phyloP scores from a whole-genome alignment of 2,329 filamentous ascomycete genomes.

The Volutella citrinella region DNA sequence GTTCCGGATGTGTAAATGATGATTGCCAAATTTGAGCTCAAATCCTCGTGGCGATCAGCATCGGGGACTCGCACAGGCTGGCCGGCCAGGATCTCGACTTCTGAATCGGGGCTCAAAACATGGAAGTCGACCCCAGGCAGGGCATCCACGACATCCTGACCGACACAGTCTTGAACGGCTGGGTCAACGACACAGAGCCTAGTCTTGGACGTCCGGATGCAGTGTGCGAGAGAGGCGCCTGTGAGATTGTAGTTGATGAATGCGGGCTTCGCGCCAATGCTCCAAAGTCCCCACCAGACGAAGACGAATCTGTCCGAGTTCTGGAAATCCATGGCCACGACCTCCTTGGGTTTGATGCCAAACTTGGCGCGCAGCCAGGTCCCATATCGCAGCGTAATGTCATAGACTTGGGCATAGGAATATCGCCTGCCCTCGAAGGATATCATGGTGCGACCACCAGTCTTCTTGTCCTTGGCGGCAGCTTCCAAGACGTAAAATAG shows the following conservation, averaged over 20 bases:
- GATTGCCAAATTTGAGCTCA: slow-evolving; percentile 58
- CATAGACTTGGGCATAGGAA: slow-evolving; percentile 75
- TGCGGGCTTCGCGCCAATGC: slow-evolving; percentile 76
- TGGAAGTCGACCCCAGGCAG: slow-evolving; percentile 54
- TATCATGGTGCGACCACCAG: slow-evolving; percentile 57
- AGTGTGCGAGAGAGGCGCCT: slow-evolving; percentile 70
- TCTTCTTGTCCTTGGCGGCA: slow-evolving; percentile 50
- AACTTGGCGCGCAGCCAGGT: slow-evolving; percentile 67
- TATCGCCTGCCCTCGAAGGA: slow-evolving; percentile 66
- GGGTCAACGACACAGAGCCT: slow-evolving; percentile 68
- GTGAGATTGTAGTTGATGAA: slow-evolving; percentile 86
- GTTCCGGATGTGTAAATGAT: slow-evolving; percentile 87
- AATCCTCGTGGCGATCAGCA: slow-evolving; percentile 48
- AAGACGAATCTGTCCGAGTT: slow-evolving; percentile 80
- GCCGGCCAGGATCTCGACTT: slow-evolving; percentile 50
- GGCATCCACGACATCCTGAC: slow-evolving; percentile 53
- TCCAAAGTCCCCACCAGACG: slow-evolving; percentile 75
- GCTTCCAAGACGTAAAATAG: slow-evolving; percentile 74
- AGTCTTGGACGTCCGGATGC: slow-evolving; percentile 64
- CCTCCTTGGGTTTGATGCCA: slow-evolving; percentile 64
- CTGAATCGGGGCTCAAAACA: slow-evolving; percentile 56
- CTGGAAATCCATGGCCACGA: slow-evolving; percentile 78
- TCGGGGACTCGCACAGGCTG: slow-evolving; percentile 57
- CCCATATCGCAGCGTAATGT: slow-evolving; percentile 68
- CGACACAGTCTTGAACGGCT: slow-evolving; percentile 51